Evolutionary conservation across 805 yeast species (phyloP).

Genomic region (Candida quercuum): DNA sequence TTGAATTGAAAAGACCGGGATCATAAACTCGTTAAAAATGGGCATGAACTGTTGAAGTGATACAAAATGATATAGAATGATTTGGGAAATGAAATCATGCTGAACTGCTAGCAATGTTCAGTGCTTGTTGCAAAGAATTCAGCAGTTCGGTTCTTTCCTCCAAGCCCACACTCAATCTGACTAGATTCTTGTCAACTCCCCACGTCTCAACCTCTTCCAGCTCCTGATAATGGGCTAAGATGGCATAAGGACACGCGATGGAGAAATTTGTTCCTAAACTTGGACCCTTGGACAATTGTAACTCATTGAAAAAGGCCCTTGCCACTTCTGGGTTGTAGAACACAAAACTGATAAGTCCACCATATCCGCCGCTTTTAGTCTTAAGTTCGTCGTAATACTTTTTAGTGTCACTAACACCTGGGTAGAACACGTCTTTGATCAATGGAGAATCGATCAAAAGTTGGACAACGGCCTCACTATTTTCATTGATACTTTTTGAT

Average conservation of each 20-base stretch:
- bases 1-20: conserved; percentile 8
- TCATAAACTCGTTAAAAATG: conserved; percentile 2
- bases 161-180: conserved; percentile 80
- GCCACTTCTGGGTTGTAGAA: conserved; percentile 65
- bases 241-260: conserved; percentile 83
- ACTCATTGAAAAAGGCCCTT: conserved; percentile 64
- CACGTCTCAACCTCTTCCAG: conserved; percentile 72
- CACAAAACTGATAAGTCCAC: conserved; percentile 74
- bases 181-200: conserved; percentile 76
- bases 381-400: conserved; percentile 66
- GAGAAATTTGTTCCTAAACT: conserved; percentile 88
- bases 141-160: conserved; percentile 61
- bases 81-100: background rate
- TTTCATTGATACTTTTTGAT: conserved; percentile 46
- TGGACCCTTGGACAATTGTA: conserved; percentile 78
- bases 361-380: conserved; percentile 77
- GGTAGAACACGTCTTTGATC: conserved; percentile 67
- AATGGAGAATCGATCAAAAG: conserved; percentile 42
- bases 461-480: conserved; percentile 48
- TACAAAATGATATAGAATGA: background rate
- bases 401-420: conserved; percentile 48
- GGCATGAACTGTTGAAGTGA: conserved; percentile 11
- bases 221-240: conserved; percentile 80
- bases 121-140: conserved; percentile 13
- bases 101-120: conserved; percentile 12